Evolutionary conservation across 345 rosid species (phyloP).

Genomic region (Salix dunnii): DNA sequence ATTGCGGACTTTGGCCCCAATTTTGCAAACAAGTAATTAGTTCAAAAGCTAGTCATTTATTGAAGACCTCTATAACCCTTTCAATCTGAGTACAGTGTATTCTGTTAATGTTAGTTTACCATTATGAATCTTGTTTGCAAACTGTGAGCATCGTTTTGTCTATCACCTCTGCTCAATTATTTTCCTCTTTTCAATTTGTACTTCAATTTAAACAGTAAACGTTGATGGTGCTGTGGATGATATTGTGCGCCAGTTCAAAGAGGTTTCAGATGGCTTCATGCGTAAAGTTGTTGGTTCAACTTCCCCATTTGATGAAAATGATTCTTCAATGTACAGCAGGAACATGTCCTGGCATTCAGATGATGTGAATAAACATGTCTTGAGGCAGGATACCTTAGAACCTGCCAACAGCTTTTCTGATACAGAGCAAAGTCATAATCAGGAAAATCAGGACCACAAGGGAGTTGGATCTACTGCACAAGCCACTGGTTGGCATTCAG

Average conservation of each 20-base stretch:
- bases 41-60: background rate
- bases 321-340: constrained; percentile 30
- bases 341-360: constrained; percentile 62
- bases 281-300: constrained; percentile 67
- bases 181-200: background rate
- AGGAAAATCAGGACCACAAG: constrained; percentile 42
- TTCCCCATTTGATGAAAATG: constrained; percentile 39
- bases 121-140: background rate
- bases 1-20: background rate
- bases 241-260: constrained; percentile 85
- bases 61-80: background rate
- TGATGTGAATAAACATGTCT: constrained; percentile 42
- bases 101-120: background rate
- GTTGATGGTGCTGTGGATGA: constrained; percentile 99
- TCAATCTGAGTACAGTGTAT: background rate
- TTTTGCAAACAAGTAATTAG: background rate
- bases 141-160: background rate
- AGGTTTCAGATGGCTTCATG: constrained; percentile 87
- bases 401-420: constrained; percentile 60
- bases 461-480: constrained; percentile 43
- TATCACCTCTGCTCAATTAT: background rate
- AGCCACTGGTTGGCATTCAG: constrained; percentile 73
- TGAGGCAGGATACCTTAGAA: constrained; percentile 48
- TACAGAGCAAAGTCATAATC: constrained; percentile 52
- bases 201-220: constrained; percentile 56